Base-by-base conservation (phyloP, 108 stramenopile species). In the Craspedostauros australis region DNA sequence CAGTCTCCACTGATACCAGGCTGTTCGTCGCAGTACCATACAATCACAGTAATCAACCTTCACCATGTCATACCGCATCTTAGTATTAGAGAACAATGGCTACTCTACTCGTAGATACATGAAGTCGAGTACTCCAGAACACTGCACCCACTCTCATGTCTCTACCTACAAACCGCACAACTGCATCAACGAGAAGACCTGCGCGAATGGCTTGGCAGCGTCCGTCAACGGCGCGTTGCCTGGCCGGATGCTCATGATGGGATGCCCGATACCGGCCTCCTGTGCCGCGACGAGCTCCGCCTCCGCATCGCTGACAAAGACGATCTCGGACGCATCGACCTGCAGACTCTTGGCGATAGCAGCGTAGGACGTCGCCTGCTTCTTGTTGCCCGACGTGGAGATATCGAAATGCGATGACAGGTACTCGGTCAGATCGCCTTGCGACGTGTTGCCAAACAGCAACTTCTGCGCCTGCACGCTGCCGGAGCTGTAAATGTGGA, bases 401-500 rank as follows among this genome's bases (percentile, higher is more conserved):
- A 93, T 95, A 57, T 97, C 96, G 61, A 95, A 97, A 63, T 96
- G 88, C 2, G 57, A 64, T 29, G 60, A 40, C n/a, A 97, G 37
- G 39, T 72, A 73, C 18, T 40, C 46, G 9, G 65, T 55, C n/a
- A 97, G 41, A 52, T 96, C 91, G 14, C 96, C 96, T 21, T 50
- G 38, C 6, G 22, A 42, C 18, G 88, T 81, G 54, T 90, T 54
- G 8, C 76, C 75, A 60, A 96, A 91, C 4, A 96, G 50, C 21
- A 93, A 72, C 54, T 83, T 86, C 66, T 96, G 95, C 2, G 91
- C 96, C 30, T 79, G 62, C 9, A 95, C 62, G 23, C 73, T 71
- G 8, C 94, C 94, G 5, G 91, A 93, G 22, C 84, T 84, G 41
- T 93, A 97, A 49, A 95, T 95, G 64, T 76, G 80, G 14, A 95